Conservation (phyloP, 2,329 filamentous ascomycete genomes). For the Aspergillus eucalypticola region DNA sequence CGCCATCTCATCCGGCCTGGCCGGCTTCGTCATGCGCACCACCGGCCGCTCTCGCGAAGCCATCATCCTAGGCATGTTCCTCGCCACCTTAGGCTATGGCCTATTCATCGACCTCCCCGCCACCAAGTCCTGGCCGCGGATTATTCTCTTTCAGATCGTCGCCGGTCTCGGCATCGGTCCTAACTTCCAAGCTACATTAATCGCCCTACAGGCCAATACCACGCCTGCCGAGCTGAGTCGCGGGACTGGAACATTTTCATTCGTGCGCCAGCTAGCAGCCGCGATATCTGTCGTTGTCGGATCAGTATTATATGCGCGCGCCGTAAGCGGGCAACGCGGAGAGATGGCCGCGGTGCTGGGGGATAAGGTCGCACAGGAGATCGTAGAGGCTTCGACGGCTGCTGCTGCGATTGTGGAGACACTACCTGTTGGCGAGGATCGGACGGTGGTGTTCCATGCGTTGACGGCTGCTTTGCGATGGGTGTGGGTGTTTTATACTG, state of each 20-base stretch:
- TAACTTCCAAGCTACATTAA: conserved; percentile 20
- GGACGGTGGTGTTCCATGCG: neutral
- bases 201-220: conserved; percentile 6
- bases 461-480: neutral
- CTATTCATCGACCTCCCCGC: conserved; percentile 54
- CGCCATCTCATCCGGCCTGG: conserved; percentile 57
- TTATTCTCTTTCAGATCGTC: conserved; percentile 34
- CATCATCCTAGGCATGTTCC: conserved; percentile 55
- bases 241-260: neutral
- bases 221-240: neutral
- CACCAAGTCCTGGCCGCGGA: conserved; percentile 44
- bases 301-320: neutral
- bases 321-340: neutral
- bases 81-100: conserved; percentile 61
- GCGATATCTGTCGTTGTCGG: conserved; percentile 5
- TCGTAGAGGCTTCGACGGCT: neutral
- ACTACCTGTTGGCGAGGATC: neutral
- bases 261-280: neutral
- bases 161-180: conserved; percentile 14
- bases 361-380: neutral
- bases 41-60: conserved; percentile 60
- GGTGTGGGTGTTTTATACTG: conserved; percentile 2
- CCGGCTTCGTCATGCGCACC: conserved; percentile 67
- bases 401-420: neutral
- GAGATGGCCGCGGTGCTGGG: neutral